Evolutionary conservation across 441 rosid species (phyloP), one percentile per base, ranked within the genome.

Genomic region (Erodium trifolium): DNA sequence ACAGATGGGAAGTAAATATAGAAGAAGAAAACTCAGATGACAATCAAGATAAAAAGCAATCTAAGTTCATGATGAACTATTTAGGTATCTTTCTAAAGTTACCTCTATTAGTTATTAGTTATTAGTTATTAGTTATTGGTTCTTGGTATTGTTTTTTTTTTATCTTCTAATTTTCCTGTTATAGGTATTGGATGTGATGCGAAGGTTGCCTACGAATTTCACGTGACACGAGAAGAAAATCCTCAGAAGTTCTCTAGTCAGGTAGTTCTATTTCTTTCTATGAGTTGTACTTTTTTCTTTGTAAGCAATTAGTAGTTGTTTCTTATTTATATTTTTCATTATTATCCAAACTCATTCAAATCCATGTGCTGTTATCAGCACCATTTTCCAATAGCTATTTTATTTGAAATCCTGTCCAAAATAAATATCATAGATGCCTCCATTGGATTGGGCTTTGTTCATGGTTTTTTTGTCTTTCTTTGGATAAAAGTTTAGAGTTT

Each of bases 111-210:
- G 37, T 64, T 14, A 66, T 62, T 17, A 68, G 78, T 66, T 64
- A n/a, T n/a, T n/a, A n/a, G n/a, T n/a, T 69, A 43, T 62, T 60
- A 19, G 37, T 64, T 14, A 66, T 62, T 17, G 69, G 78, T 66
- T 64, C 55, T 63, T 70, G 71, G 23, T 71, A 65, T 62, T n/a
- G 49, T 23, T 71, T 27, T 65, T 27, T 65, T 72, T 29, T 35
- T 37, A 34, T 59, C 39, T 41, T 19, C 68, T 71, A 73, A 19
- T 69, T 78, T 75, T 57, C 4, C 66, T 76, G 74, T 68, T 74
- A 39, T 64, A 87, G 92, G 92, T 70, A 80, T 87, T 72, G 92
- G 92, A 67, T 87, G 92, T 63, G 92, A 87, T 77, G 92, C 92
- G 9, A 87, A 87, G 83, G 87, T 87, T 76, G 92, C 92, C 10